phyloP scores from a whole-genome alignment of 441 rosid genomes.

The Flueggea neowawraea region DNA sequence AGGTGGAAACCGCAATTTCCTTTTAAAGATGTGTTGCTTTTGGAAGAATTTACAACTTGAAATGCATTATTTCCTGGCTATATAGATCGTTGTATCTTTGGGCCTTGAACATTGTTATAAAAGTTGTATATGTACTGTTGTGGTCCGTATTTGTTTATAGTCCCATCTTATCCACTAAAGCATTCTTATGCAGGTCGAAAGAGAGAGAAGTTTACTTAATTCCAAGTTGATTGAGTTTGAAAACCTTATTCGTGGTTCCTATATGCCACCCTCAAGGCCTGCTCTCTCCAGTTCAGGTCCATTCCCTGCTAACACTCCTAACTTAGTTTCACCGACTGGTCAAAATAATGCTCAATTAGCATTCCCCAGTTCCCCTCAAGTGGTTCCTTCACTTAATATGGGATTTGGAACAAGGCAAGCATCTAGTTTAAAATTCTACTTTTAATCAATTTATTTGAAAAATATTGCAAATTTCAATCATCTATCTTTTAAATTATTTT shows the following conservation, averaged over 20 bases:
- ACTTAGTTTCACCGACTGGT: conserved; percentile 31
- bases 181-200: conserved; percentile 58
- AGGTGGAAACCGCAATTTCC: no score
- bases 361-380: conserved; percentile 57
- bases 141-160: no score
- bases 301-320: conserved; percentile 26
- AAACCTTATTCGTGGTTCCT: conserved; percentile 58
- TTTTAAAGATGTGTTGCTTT: no score
- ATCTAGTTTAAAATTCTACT: conserved; percentile 10
- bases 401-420: conserved; percentile 42
- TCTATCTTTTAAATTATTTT: background rate
- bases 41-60: no score
- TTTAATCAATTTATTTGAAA: conserved; percentile 26
- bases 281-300: conserved; percentile 27
- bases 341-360: conserved; percentile 47
- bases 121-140: no score
- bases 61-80: no score
- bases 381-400: conserved; percentile 41
- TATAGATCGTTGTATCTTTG: no score
- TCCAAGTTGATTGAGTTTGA: conserved; percentile 70
- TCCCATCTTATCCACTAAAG: background rate
- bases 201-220: conserved; percentile 68
- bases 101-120: no score
- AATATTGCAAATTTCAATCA: conserved; percentile 10
- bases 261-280: conserved; percentile 35